Evolutionary conservation across 192 early-diverging fungal species (phyloP), one percentile per base, ranked within the genome.

Genomic region (Entomortierella lignicola): DNA sequence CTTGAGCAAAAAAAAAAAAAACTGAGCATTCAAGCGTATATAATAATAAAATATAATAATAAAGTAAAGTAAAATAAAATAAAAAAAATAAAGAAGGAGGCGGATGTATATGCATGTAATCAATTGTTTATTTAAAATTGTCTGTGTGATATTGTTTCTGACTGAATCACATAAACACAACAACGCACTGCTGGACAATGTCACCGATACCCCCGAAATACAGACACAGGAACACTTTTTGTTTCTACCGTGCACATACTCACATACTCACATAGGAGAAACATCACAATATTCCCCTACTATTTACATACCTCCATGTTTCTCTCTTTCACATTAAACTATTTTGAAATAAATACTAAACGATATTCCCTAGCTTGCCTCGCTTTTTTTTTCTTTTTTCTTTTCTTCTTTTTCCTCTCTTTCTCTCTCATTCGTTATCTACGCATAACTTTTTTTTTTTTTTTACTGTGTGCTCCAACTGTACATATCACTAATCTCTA

Each of bases 341-440:
- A 37, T 4, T 7, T 37, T 37, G 34, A 37, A 37, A 37, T 37
- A 37, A 37, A 37, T 37, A 37, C 34, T 7, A 37, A 10, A 37
- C 34, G 10, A 10, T 37, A 37, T 37, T 37, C 15, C 42, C 10
- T 43, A 43, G 18, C 47, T 10, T 30, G 21, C 8, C 18, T 32
- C 23, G 29, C 47, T 50, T 32, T 50, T 31, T 34, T 29, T 34
- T 31, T 20, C 4, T 25, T 42, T 60, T 43, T 39, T 52, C 13
- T 17, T 55, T 26, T 47, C 26, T 15, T n/a, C 15, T 20, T 48
- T 64, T 52, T 25, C 34, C 21, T 51, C 50, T 31, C 37, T 18
- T 44, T 51, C 47, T 51, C 47, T 63, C 37, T 51, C 15, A 29
- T n/a, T 62, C 47, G 47, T 50, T 62, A 21, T 44, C 42, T 27